phyloP scores from a whole-genome alignment of 2,329 filamentous ascomycete species.

The Aplosporella prunicola region DNA sequence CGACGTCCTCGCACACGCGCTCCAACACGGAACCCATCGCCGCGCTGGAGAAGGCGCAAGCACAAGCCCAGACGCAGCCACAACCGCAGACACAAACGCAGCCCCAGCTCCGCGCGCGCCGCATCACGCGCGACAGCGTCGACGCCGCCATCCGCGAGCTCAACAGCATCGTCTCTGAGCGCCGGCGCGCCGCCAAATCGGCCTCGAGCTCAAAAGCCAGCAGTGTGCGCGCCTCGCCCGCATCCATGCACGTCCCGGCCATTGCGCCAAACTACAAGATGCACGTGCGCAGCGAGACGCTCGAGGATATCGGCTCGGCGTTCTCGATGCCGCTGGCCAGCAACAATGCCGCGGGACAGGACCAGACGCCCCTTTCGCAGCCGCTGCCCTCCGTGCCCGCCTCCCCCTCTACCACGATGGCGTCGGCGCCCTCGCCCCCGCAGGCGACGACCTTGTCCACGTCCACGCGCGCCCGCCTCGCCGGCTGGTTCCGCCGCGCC shows the following conservation, averaged over 20 bases:
- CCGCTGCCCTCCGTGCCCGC: constrained; percentile 2
- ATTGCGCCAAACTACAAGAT: constrained; percentile 37
- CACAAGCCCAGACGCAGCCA: too few relatives aligned
- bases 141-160: constrained; percentile 39
- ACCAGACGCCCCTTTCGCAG: too few relatives aligned
- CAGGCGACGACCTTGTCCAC: not conserved
- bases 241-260: constrained; percentile 35
- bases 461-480: not conserved
- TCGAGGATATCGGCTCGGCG: constrained; percentile 40
- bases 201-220: constrained; percentile 14
- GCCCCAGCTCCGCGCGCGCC: constrained; percentile 15
- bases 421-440: not conserved
- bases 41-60: too few relatives aligned
- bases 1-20: constrained; percentile 21
- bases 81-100: constrained; percentile 1
- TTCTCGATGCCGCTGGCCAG: constrained; percentile 31
- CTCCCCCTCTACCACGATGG: not conserved
- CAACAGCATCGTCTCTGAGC: constrained; percentile 41
- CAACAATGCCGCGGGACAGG: too few relatives aligned
- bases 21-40: constrained; percentile 23
- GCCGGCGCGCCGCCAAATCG: constrained; percentile 26
- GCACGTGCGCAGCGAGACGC: constrained; percentile 37
- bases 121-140: constrained; percentile 29
- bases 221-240: constrained; percentile 22
- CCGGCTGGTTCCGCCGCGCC: not conserved